Percentiles rank a stretch among this genome's conserved stretches.
These are phyloP conservation scores for Syzygium grande DNA, from an alignment of 345 rosid genomes.

Conservation along the genomic window DNA sequence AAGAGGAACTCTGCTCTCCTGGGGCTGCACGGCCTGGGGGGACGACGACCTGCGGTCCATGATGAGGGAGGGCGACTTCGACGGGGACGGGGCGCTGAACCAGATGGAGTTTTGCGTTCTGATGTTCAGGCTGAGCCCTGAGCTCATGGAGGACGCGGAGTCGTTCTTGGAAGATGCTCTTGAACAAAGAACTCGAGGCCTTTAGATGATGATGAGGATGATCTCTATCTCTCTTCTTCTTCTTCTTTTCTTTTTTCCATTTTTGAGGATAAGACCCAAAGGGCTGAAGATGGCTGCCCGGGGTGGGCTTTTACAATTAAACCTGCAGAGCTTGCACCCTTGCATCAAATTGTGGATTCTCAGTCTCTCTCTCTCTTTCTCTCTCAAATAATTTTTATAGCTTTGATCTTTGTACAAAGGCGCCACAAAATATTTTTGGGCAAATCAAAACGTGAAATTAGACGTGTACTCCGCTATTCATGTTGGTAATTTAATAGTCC, in stretches of 20 bases:
- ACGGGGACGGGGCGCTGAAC: conserved; percentile 37
- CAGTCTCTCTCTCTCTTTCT: not conserved
- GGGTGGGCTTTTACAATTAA: not conserved
- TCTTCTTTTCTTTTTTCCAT: not conserved
- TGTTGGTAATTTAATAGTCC: not conserved
- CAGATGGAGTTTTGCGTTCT: conserved; percentile 48
- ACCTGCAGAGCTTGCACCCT: not conserved
- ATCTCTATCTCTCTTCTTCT: not conserved
- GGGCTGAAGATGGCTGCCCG: not conserved
- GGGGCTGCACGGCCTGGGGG: conserved; percentile 24
- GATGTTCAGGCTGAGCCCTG: conserved; percentile 54
- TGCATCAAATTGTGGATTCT: not conserved
- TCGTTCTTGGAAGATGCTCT: conserved; percentile 24
- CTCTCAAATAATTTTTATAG: not conserved
- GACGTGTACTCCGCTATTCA: not conserved
- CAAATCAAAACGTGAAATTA: not conserved
- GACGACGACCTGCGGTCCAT: conserved; percentile 33
- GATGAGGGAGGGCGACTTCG: conserved; percentile 42
- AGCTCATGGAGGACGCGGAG: conserved; percentile 36
- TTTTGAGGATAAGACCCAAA: not conserved
- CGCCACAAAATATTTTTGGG: not conserved
- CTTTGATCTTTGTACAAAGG: not conserved
- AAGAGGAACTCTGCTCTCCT: conserved; percentile 31
- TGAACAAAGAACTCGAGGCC: not conserved
- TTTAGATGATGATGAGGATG: not conserved